A percentile compares a stretch with the other conserved stretches of the same genome.
Evolutionary conservation across 2,329 filamentous ascomycete species (phyloP).

Genomic region (Colletotrichum horii): DNA sequence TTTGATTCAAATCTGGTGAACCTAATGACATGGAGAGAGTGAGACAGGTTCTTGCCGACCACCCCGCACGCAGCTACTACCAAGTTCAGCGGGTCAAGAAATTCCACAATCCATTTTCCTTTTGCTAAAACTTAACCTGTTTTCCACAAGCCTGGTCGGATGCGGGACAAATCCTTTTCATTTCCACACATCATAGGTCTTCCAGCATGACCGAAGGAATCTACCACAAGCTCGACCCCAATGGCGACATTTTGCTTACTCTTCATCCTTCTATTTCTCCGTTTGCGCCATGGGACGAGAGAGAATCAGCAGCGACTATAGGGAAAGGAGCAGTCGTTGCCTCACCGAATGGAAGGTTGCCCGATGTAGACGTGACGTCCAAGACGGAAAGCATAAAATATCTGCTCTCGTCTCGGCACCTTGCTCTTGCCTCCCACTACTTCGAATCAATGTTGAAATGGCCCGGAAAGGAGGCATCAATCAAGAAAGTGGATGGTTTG

Average conservation of each 20-base stretch:
- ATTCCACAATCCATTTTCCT: not conserved
- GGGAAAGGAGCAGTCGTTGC: not conserved
- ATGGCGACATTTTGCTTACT: not conserved
- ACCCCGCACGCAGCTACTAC: not conserved
- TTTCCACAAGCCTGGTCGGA: not conserved
- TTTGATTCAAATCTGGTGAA: not conserved
- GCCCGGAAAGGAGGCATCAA: slow-evolving; percentile 15
- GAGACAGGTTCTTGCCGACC: not conserved
- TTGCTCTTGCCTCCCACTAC: slow-evolving; percentile 20
- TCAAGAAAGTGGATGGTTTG: not conserved
- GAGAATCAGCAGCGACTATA: not conserved
- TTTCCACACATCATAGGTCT: not conserved
- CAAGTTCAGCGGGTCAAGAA: not conserved
- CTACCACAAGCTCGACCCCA: not conserved
- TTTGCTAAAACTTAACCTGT: not conserved
- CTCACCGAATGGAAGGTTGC: not conserved
- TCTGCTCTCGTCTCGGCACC: not conserved
- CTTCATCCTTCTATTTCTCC: not conserved
- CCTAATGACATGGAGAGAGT: not conserved
- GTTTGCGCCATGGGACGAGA: not conserved
- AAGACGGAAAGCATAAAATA: not conserved
- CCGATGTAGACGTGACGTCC: not conserved
- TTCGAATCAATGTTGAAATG: slow-evolving; percentile 13
- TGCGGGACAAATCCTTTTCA: not conserved
- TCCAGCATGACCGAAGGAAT: not conserved